Evolutionary conservation across 2,329 filamentous ascomycete species (phyloP), one percentile per base, ranked within the genome.

Genomic region (Scedosporium minutisporum): DNA sequence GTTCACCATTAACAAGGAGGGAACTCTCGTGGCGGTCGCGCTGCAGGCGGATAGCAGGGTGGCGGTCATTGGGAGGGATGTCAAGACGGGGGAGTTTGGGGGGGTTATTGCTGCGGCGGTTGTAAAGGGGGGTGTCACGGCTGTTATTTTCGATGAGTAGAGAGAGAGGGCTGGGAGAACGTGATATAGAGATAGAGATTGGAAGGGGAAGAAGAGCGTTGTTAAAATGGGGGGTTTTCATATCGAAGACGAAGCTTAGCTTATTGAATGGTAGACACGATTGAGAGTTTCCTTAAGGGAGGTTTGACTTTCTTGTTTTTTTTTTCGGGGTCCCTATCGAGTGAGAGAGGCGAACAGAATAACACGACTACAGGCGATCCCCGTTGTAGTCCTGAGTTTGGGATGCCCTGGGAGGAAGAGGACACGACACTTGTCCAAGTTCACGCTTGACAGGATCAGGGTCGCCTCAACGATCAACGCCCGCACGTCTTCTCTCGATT

Each of bases 1-100:
- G 48, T 88, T 90, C 71, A 82, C 80, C 60, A 74, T 90, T 63
- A 91, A 88, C 72, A 79, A 78, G 65, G 81, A 80, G 10, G 89
- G 88, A 1, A 79, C 80, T 62, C 73, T 87, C 64, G 74, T 91
- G 3, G 88, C 86, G 1, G 83, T 91, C 29, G 87, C 81, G 0
- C 78, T 89, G 66, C 87, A 91, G 73, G 73, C 74, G 16, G 84
- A 84, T 60, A 76, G 79, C 38, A 82, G 80, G 33, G 83, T 90
- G 1, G 83, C 82, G 6, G 73, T 93, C 59, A 81, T 89, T 58
- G 71, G 76, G 67, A 78, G 90, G 5, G 80, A 91, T 72, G 74
- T 79, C 1, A 65, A 71, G 62, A 86, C 82, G 0, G 90, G 89
- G 1, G 68, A 79, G 66, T 74, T 92, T 42, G 76, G 74, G 23